These are phyloP conservation scores for Suillus weaverae DNA, from an alignment of 768 basidiomycete genomes.

Conservation along the genomic window DNA sequence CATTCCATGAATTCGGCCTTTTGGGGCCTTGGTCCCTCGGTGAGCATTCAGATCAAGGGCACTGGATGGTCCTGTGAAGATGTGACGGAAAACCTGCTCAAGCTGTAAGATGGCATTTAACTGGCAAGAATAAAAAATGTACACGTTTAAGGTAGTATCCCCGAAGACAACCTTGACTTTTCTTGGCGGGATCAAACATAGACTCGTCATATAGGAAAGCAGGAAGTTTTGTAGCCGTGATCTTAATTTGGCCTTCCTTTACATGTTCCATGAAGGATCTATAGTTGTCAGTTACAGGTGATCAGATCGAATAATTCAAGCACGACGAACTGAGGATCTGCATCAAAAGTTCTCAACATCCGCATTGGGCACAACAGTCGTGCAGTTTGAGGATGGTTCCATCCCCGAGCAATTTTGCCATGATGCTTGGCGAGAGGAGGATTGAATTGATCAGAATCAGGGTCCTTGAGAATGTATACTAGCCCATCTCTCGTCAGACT, in stretches of 20 bases:
- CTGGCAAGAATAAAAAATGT: background rate
- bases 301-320: too few relatives aligned
- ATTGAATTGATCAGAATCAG: background rate
- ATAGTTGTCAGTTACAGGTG: background rate
- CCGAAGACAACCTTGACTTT: background rate
- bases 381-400: constrained; percentile 4
- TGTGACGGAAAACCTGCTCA: constrained; percentile 1
- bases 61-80: constrained; percentile 3
- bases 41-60: background rate
- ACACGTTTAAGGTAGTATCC: constrained; percentile 1
- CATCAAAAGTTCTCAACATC: background rate
- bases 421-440: background rate
- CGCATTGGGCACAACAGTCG: constrained; percentile 1
- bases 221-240: background rate
- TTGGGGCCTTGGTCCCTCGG: background rate
- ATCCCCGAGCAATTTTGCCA: background rate
- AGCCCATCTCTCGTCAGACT: constrained; percentile 1
- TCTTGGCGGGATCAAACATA: background rate
- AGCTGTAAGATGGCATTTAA: background rate
- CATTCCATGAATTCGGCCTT: constrained; percentile 3
- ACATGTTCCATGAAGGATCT: constrained; percentile 1
- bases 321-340: background rate
- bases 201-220: constrained; percentile 1
- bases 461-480: constrained; percentile 2
- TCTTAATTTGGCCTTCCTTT: background rate